Evolutionary conservation across 139 green algal genomes (phyloP).

Genomic region (Nannochloris sp.): DNA sequence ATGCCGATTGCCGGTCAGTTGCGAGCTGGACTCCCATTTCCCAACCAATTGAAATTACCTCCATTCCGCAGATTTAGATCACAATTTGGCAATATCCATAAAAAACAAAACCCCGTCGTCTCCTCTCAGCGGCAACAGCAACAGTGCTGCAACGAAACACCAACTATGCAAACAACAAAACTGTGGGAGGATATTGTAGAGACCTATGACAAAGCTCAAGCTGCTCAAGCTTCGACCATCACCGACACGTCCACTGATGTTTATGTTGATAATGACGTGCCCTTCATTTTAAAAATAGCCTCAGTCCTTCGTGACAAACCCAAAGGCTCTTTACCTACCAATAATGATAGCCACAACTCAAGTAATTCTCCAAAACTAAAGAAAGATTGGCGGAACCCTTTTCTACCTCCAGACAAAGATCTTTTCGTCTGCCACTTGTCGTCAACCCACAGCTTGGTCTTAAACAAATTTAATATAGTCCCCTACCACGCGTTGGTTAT

Average conservation of each 20-base stretch:
- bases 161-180: not conserved
- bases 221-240: constrained; percentile 1
- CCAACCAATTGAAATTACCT: too few relatives aligned
- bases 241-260: constrained; percentile 14
- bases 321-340: constrained; percentile 18
- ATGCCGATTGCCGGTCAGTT: too few relatives aligned
- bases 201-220: constrained; percentile 15
- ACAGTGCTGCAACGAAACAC: too few relatives aligned
- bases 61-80: too few relatives aligned
- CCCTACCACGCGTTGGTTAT: constrained; percentile 59
- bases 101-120: too few relatives aligned
- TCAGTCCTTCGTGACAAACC: constrained; percentile 57
- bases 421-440: constrained; percentile 65
- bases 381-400: constrained; percentile 58
- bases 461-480: constrained; percentile 42
- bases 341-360: not conserved
- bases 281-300: constrained; percentile 58
- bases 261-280: constrained; percentile 1
- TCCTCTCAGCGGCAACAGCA: too few relatives aligned
- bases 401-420: constrained; percentile 66
- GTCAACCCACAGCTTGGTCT: constrained; percentile 25
- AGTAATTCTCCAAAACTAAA: not conserved
- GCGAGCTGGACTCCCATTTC: too few relatives aligned
- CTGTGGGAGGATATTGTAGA: constrained; percentile 16
- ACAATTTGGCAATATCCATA: too few relatives aligned